phyloP scores from a whole-genome alignment of 2,329 filamentous ascomycete genomes.

The Penicillium hesseltinei region DNA sequence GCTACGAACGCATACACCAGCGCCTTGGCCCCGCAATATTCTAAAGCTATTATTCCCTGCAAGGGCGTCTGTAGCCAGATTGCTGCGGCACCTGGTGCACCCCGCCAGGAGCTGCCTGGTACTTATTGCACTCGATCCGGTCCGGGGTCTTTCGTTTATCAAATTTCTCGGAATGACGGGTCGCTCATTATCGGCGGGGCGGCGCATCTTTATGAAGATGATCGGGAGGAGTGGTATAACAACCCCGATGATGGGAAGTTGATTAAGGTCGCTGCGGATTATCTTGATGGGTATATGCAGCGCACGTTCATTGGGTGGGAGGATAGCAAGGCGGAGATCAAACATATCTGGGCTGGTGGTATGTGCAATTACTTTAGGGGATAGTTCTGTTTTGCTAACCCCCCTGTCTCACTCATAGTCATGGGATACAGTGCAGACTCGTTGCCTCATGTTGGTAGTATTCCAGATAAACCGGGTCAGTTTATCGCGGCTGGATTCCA shows the following conservation, averaged over 20 bases:
- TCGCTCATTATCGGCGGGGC: conserved; percentile 63
- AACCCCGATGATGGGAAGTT: conserved; percentile 49
- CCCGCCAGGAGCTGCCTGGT: conserved; percentile 33
- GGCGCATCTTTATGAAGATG: conserved; percentile 44
- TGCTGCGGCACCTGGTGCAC: conserved; percentile 18
- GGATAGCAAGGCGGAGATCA: conserved; percentile 26
- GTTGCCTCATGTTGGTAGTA: conserved; percentile 52
- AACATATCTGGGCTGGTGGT: conserved; percentile 35
- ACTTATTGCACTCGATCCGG: conserved; percentile 57
- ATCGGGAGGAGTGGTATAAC: conserved; percentile 44
- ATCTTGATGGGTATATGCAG: conserved; percentile 39
- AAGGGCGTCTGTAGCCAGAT: conserved; percentile 53
- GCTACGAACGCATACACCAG: conserved; percentile 84
- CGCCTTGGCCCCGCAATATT: conserved; percentile 66
- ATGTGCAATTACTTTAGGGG: not conserved
- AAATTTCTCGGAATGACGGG: conserved; percentile 56
- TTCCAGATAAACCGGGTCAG: conserved; percentile 47
- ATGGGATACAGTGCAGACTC: conserved; percentile 54
- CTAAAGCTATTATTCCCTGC: conserved; percentile 71
- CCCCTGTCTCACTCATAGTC: conserved; percentile 28
- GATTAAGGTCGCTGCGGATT: conserved; percentile 44
- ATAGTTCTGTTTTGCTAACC: not conserved
- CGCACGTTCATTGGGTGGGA: conserved; percentile 38
- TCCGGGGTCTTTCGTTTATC: conserved; percentile 59
- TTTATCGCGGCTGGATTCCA: conserved; percentile 63